phyloP scores from a whole-genome alignment of 768 basidiomycete genomes.

The Suillus luteus region DNA sequence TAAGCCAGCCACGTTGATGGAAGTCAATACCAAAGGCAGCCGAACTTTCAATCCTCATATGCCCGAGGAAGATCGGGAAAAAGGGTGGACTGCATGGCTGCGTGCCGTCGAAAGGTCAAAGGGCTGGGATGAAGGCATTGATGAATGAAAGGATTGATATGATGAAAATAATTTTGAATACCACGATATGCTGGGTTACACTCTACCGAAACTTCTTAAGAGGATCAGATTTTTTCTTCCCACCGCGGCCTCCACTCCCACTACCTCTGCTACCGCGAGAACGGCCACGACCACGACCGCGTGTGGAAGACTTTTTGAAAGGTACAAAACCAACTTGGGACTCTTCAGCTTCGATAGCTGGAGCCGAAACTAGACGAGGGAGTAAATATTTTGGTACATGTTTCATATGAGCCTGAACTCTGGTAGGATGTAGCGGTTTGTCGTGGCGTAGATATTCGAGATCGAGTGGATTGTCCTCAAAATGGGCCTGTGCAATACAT shows the following conservation, averaged over 20 bases:
- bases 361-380: constrained; percentile 63
- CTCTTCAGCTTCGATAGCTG: constrained; percentile 44
- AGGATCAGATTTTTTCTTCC: constrained; percentile 82
- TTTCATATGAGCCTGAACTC: constrained; percentile 93
- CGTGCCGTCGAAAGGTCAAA: constrained; percentile 82
- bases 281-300: constrained; percentile 53
- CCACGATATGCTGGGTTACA: neutral
- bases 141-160: constrained; percentile 21
- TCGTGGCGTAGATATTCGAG: constrained; percentile 93
- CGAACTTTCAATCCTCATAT: constrained; percentile 65
- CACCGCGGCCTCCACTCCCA: constrained; percentile 44
- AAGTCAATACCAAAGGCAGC: constrained; percentile 87
- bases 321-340: constrained; percentile 62
- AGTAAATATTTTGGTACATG: constrained; percentile 92
- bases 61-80: constrained; percentile 53
- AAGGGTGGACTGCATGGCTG: constrained; percentile 82
- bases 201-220: constrained; percentile 68
- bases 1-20: constrained; percentile 76
- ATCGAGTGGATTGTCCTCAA: constrained; percentile 95
- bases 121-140: constrained; percentile 72
- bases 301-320: constrained; percentile 59
- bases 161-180: neutral
- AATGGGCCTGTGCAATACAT: constrained; percentile 72
- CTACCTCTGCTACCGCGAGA: constrained; percentile 42
- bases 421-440: constrained; percentile 87